Evolutionary conservation across 1,284 basidiomycete genomes (phyloP).

Genomic region (Phlebopus sp.): DNA sequence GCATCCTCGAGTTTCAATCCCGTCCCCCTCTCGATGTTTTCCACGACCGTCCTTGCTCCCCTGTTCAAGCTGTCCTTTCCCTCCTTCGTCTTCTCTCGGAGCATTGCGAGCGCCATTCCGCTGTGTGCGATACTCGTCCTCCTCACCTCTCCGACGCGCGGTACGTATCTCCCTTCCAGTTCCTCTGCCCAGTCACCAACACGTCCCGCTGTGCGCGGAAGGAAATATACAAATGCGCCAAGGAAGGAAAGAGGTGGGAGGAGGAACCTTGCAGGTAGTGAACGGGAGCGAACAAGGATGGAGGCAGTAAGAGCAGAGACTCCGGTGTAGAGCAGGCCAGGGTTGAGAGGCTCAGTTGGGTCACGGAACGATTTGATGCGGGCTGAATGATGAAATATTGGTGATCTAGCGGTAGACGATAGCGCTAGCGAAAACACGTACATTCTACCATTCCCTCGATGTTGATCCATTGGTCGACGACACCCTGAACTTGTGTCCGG

Average conservation of each 20-base stretch:
- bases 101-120: slow-evolving; percentile 52
- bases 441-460: slow-evolving; percentile 81
- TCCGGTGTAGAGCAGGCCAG: slow-evolving; percentile 84
- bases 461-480: slow-evolving; percentile 77
- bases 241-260: slow-evolving; percentile 71
- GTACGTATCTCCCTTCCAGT: slow-evolving; percentile 72
- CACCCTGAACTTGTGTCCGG: slow-evolving; percentile 62
- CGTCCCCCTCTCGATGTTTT: slow-evolving; percentile 63
- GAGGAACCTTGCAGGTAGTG: slow-evolving; percentile 60
- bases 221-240: slow-evolving; percentile 71
- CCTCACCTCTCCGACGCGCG: slow-evolving; percentile 66
- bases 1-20: slow-evolving; percentile 71
- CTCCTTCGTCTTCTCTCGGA: slow-evolving; percentile 42
- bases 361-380: slow-evolving; percentile 81
- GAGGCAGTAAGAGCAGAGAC: slow-evolving; percentile 85
- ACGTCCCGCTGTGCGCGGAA: slow-evolving; percentile 75
- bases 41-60: slow-evolving; percentile 50
- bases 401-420: neutral
- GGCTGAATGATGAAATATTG: slow-evolving; percentile 39
- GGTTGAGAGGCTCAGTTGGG: slow-evolving; percentile 78
- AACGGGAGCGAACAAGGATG: slow-evolving; percentile 78
- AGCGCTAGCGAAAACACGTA: slow-evolving; percentile 45
- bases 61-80: slow-evolving; percentile 43
- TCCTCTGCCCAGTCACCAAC: slow-evolving; percentile 61
- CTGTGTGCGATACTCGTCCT: slow-evolving; percentile 64